phyloP scores from a whole-genome alignment of 768 basidiomycete species.

The Lyophyllum shimeji region DNA sequence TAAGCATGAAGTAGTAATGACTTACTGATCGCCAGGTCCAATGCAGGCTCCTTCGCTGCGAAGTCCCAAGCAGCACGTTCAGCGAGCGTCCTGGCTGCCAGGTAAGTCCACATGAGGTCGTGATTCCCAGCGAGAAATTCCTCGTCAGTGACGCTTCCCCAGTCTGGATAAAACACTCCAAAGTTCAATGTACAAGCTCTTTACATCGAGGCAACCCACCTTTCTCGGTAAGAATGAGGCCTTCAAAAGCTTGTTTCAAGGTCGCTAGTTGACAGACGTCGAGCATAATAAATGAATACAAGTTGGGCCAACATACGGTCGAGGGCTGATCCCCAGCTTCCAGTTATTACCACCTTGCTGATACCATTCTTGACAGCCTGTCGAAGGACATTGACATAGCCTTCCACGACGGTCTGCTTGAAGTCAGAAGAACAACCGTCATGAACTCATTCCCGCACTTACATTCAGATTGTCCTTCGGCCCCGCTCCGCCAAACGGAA shows the following conservation, averaged over 20 bases:
- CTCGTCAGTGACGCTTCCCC: slow-evolving; percentile 29
- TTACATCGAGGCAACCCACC: slow-evolving; percentile 9
- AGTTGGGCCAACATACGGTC: slow-evolving; percentile 6
- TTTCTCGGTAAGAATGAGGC: slow-evolving; percentile 22
- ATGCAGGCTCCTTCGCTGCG: slow-evolving; percentile 32
- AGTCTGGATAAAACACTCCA: slow-evolving; percentile 24
- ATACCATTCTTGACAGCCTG: slow-evolving; percentile 34
- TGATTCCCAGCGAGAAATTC: slow-evolving; percentile 22
- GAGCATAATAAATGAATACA: neutral
- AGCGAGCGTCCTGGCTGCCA: slow-evolving; percentile 33
- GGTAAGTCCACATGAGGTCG: slow-evolving; percentile 26
- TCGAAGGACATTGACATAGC: slow-evolving; percentile 34
- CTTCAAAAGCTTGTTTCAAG: slow-evolving; percentile 15
- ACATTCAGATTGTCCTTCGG: slow-evolving; percentile 15
- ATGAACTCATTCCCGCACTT: neutral
- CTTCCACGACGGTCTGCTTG: slow-evolving; percentile 29
- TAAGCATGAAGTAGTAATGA: slow-evolving; percentile 13
- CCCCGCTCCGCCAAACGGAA: slow-evolving; percentile 13
- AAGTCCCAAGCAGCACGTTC: slow-evolving; percentile 39
- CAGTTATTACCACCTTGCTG: slow-evolving; percentile 28
- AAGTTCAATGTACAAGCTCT: neutral
- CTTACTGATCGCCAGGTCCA: slow-evolving; percentile 33
- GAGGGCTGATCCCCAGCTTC: slow-evolving; percentile 26
- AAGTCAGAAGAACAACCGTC: neutral
- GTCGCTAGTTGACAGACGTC: slow-evolving; percentile 5